Evolutionary conservation across 1,284 basidiomycete species (phyloP).

Genomic region (Ceratobasidium sp.): DNA sequence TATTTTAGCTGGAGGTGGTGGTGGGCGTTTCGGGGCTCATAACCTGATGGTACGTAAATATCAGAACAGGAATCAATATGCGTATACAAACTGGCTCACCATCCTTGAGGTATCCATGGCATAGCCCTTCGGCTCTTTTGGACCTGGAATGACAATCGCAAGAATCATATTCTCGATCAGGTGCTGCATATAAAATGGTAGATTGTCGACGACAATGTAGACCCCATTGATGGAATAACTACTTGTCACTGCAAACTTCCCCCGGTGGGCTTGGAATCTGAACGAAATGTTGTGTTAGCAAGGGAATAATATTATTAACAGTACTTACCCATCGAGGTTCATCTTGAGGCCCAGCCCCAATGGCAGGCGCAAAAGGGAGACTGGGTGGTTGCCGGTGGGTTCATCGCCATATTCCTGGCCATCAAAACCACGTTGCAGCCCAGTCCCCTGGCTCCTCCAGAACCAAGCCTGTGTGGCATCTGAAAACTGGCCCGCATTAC

Average conservation of each 20-base stretch:
- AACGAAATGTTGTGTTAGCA: too few species aligned
- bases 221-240: not conserved
- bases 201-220: constrained; percentile 9
- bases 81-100: not conserved
- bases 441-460: not conserved
- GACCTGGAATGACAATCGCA: not conserved
- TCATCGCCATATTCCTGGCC: not conserved
- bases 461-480: not conserved
- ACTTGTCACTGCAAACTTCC: not conserved
- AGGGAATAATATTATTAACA: not conserved
- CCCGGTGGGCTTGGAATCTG: not conserved
- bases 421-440: not conserved
- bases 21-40: not conserved
- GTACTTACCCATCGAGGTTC: constrained; percentile 8
- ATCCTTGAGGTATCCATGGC: not conserved
- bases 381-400: not conserved
- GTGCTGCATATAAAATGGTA: not conserved
- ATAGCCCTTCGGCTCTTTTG: not conserved
- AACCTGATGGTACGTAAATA: not conserved
- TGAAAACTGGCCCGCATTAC: not conserved
- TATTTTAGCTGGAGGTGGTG: constrained; percentile 1
- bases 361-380: not conserved
- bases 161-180: constrained; percentile 17
- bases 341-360: not conserved
- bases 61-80: not conserved